A percentile compares a stretch with the other conserved stretches of the same genome.
These are phyloP conservation scores for Cyberlindnera maritima DNA, from an alignment of 805 yeast genomes.

Conservation along the genomic window DNA sequence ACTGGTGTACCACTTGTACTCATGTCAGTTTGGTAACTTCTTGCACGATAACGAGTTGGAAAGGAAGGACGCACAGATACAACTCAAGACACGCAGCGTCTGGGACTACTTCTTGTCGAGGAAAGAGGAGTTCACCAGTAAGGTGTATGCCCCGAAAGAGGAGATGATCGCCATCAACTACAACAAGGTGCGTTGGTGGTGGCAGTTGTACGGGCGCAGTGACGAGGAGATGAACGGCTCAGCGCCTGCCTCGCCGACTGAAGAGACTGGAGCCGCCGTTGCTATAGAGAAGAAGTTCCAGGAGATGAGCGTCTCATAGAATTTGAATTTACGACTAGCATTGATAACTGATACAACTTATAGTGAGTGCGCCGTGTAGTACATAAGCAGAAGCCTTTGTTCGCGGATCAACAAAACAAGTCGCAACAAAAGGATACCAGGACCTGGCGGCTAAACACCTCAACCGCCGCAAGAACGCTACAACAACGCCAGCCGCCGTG, in stretches of 20 bases:
- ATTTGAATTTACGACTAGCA: too few relatives aligned
- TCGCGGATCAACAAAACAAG: too few relatives aligned
- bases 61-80: constrained; percentile 35
- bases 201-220: constrained; percentile 73
- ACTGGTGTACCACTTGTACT: constrained; percentile 80
- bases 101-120: constrained; percentile 94
- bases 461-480: too few relatives aligned
- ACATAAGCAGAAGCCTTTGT: too few relatives aligned
- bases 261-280: not conserved
- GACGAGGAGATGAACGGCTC: constrained; percentile 60
- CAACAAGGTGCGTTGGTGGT: constrained; percentile 81
- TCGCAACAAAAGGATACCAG: too few relatives aligned
- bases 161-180: constrained; percentile 54
- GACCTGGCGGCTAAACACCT: too few relatives aligned
- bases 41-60: constrained; percentile 73
- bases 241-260: not conserved
- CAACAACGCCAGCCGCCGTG: too few relatives aligned
- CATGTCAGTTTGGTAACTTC: constrained; percentile 95
- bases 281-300: constrained; percentile 11
- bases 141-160: constrained; percentile 34
- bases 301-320: constrained; percentile 18
- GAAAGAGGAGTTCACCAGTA: constrained; percentile 62
- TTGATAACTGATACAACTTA: too few relatives aligned
- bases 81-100: constrained; percentile 66
- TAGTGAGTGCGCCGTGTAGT: too few relatives aligned